A percentile compares a stretch with the other conserved stretches of the same genome.
phyloP scores from a whole-genome alignment of 371 early-diverging fungal genomes.

The Mucor indicus region DNA sequence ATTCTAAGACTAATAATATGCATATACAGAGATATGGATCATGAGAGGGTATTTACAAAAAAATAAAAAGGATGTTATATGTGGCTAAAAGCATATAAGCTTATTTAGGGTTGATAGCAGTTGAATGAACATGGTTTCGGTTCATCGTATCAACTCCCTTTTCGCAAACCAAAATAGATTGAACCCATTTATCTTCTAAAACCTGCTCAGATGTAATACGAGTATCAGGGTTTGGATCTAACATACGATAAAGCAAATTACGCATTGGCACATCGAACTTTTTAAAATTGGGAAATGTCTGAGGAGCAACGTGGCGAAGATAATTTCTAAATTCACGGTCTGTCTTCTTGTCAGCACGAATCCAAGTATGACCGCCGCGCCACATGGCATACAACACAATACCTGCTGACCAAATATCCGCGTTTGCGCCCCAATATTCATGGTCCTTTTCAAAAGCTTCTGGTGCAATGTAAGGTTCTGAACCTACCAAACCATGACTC shows the following conservation, averaged over 20 bases:
- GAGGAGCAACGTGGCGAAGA: conserved; percentile 46
- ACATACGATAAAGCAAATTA: conserved; percentile 67
- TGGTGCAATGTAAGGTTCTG: conserved; percentile 91
- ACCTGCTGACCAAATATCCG: conserved; percentile 80
- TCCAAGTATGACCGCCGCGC: conserved; percentile 74
- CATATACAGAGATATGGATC: too few relatives aligned
- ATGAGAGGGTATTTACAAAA: too few relatives aligned
- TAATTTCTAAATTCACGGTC: conserved; percentile 70
- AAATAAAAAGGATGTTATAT: too few relatives aligned
- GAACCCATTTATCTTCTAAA: conserved; percentile 64
- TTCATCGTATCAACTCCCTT: conserved; percentile 20
- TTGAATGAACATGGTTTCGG: conserved; percentile 18
- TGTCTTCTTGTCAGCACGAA: conserved; percentile 54
- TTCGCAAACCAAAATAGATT: conserved; percentile 49
- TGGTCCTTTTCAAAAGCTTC: conserved; percentile 61
- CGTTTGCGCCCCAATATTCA: conserved; percentile 71
- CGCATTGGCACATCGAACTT: conserved; percentile 50
- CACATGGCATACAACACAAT: conserved; percentile 77
- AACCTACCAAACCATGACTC: conserved; percentile 83
- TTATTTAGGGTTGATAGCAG: too few relatives aligned
- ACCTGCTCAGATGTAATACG: conserved; percentile 64
- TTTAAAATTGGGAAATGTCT: conserved; percentile 60
- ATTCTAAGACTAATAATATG: too few relatives aligned
- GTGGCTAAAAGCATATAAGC: too few relatives aligned
- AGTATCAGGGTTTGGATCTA: conserved; percentile 76